Evolutionary conservation across 129 eudicot genomes (phyloP), one percentile per base, ranked within the genome.

Genomic region (Centrapalus pauciflorus): DNA sequence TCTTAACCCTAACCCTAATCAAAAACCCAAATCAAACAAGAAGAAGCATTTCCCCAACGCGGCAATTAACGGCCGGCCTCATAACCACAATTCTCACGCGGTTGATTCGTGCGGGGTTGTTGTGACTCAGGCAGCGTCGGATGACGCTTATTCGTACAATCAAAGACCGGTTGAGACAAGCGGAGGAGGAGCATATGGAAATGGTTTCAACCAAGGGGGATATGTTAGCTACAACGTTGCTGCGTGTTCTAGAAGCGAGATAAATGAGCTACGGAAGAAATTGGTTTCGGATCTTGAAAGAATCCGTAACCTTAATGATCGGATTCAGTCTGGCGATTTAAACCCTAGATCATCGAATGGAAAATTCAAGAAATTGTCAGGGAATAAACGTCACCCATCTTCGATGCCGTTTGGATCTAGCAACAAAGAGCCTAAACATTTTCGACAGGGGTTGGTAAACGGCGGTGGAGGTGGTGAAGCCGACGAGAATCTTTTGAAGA

Each of bases 91-190:
- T 29, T 57, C 66, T 3, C 76, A 68, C 38, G 64, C 71, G 1
- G 70, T 49, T 65, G 73, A 76, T 16, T 71, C 70, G 0, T 70
- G 13, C 13, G 73, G 50, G 17, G 64, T 78, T 6, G 82, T 76
- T 45, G 80, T 75, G 5, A 72, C 69, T 29, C 88, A 71, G 67
- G 65, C 90, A 2, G 86, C 88, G 0, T 78, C 96, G 0, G 98
- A 85, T 56, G 98, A 85, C 33, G 98, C 85, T 1, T 83, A 89
- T 76, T 88, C 96, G 10, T 88, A 69, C 72, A 85, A 81, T 24
- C 95, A 87, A 23, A 67, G 80, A 32, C 70, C 81, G 20, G 35
- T 66, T 33, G 71, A 70, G 5, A 4, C 66, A 0, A 33, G 9
- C 28, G 70, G 46, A 5, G 66, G 75, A 2, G 30, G 14, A 16